These are phyloP conservation scores for Beauveria sp. DNA, from an alignment of 2,329 filamentous ascomycete species.

Conservation along the genomic window DNA sequence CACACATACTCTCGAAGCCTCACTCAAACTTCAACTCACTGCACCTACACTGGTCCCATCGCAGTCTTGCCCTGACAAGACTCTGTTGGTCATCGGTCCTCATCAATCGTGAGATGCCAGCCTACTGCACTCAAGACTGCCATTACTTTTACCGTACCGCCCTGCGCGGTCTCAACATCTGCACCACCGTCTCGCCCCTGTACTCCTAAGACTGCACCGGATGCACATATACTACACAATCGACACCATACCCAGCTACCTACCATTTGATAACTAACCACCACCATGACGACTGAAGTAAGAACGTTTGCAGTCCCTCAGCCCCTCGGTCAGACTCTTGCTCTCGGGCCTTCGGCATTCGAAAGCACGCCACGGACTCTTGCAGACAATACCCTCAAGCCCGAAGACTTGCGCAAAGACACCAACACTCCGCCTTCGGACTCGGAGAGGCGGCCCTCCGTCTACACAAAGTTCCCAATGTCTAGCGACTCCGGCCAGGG, in stretches of 20 bases:
- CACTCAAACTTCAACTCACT: not conserved
- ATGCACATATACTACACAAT: not conserved
- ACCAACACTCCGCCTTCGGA: not conserved
- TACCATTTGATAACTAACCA: slow-evolving; percentile 16
- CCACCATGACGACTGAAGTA: slow-evolving; percentile 29
- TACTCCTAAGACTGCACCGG: slow-evolving; percentile 45
- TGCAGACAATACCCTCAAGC: slow-evolving; percentile 16
- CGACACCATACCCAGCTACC: not conserved
- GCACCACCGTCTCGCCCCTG: slow-evolving; percentile 68
- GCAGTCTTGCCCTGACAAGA: slow-evolving; percentile 3
- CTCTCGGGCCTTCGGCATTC: slow-evolving; percentile 33
- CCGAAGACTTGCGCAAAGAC: not conserved
- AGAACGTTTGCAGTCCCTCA: slow-evolving; percentile 52
- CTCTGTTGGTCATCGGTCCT: slow-evolving; percentile 2
- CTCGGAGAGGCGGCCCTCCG: slow-evolving; percentile 9
- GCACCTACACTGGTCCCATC: not conserved
- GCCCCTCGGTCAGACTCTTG: slow-evolving; percentile 64
- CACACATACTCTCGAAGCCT: not conserved
- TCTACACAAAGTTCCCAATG: slow-evolving; percentile 41
- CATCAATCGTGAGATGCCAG: slow-evolving; percentile 52
- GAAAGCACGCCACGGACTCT: not conserved
- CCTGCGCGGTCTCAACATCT: slow-evolving; percentile 75
- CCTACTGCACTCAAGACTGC: slow-evolving; percentile 76
- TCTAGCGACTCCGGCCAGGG: slow-evolving; percentile 49
- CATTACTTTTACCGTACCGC: slow-evolving; percentile 92